Conservation (phyloP, 768 basidiomycete species). For the Rossbeevera mucosa region DNA sequence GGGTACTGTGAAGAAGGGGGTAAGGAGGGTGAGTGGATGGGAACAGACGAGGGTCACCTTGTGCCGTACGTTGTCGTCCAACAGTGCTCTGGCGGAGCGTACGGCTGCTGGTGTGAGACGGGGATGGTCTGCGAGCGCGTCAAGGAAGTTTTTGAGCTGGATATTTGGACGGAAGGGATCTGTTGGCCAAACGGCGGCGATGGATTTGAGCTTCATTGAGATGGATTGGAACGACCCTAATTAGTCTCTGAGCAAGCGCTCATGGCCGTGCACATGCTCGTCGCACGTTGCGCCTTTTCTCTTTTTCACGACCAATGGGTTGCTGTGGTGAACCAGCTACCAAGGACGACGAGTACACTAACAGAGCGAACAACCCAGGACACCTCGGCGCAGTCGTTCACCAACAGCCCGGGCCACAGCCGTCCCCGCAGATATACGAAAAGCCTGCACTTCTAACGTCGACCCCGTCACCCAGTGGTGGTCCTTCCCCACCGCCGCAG, state of each 20-base stretch:
- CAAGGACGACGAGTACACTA: conserved; percentile 30
- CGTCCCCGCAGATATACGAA: conserved; percentile 33
- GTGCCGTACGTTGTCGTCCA: conserved; percentile 51
- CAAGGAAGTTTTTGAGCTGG: conserved; percentile 63
- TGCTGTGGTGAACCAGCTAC: conserved; percentile 58
- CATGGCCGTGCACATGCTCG: neutral
- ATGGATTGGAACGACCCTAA: conserved; percentile 12
- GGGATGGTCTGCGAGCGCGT: conserved; percentile 64
- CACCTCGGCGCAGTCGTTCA: conserved; percentile 36
- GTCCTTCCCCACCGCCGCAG: conserved; percentile 46
- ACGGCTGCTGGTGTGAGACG: conserved; percentile 60
- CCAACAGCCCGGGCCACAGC: conserved; percentile 49
- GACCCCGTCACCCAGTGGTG: conserved; percentile 26
- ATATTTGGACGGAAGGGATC: conserved; percentile 78
- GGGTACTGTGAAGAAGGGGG: conserved; percentile 48
- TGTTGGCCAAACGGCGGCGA: conserved; percentile 60
- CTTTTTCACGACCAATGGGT: conserved; percentile 39
- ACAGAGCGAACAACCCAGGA: conserved; percentile 26
- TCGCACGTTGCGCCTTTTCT: neutral
- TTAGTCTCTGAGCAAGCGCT: conserved; percentile 8
- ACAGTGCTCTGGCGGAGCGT: conserved; percentile 50
- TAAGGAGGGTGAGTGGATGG: conserved; percentile 1
- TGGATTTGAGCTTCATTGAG: conserved; percentile 44
- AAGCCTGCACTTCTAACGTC: conserved; percentile 42
- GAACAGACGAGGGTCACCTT: conserved; percentile 37